Evolutionary conservation across 176 grass and related monocot genomes (phyloP), one percentile per base, ranked within the genome.

Genomic region (Aegilops speltoides): DNA sequence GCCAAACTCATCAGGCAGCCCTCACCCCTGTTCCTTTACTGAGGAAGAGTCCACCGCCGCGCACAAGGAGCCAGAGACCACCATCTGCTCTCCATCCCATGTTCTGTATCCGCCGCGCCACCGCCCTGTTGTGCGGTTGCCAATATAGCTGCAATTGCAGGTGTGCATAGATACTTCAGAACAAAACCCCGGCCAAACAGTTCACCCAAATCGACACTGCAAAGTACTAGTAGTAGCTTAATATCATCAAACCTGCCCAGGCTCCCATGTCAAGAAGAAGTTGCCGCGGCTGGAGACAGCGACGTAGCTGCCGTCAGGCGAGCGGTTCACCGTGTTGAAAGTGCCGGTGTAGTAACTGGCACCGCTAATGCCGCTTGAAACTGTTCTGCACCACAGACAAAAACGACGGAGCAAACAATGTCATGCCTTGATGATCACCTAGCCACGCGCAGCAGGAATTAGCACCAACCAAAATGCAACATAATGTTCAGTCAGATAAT

Each of bases 11-110:
- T 34, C 33, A 34, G 3, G 33, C 29, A 31, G 37, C 8, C 6
- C 79, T 74, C 87, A 96, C 97, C 79, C 94, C 94, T 13, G 89
- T 93, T 86, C 97, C 97, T 93, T 94, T 96, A 76, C 97, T 99
- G 63, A 99, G 93, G 86, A 94, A 98, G 82, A 98, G 96, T 13
- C 96, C 93, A 62, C 96, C 96, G 12, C 96, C 96, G 3, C 97
- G 93, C 61, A 96, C 97, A 8, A 99, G 92, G 82, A 99, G 97
- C 97, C 97, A 98, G 79, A 98, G 96, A 7, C 96, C 93, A 72
- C 96, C 96, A 82, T 98, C 96, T 26, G 96, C 88, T 89, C 96
- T 96, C 97, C 97, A 99, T 28, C 97, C 97, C 94, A 99, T 99
- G 60, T 94, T 99, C 85, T 99, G 94, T 89, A 99, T 99, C 72